These are phyloP conservation scores for Coemansia sp. DNA, from an alignment of 192 early-diverging fungal species.

Conservation along the genomic window DNA sequence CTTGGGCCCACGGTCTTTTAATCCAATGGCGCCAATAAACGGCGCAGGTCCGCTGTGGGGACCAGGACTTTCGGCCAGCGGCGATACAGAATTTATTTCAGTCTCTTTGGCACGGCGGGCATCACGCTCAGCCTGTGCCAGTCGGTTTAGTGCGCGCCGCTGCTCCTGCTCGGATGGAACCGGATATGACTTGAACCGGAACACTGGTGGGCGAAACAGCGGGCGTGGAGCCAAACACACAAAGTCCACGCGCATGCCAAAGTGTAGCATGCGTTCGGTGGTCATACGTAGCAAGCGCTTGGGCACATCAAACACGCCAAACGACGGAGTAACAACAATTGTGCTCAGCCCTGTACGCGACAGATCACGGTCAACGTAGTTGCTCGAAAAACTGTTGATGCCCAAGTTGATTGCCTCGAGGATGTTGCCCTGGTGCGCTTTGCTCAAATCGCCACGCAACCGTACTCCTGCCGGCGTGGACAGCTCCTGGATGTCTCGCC, in stretches of 20 bases:
- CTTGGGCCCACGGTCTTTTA: slow-evolving; percentile 39
- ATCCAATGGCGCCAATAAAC: not conserved
- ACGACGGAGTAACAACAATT: slow-evolving; percentile 84
- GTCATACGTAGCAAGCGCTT: slow-evolving; percentile 86
- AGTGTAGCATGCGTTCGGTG: slow-evolving; percentile 90
- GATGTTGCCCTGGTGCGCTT: slow-evolving; percentile 89
- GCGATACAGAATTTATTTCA: slow-evolving; percentile 34
- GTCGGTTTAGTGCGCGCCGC: slow-evolving; percentile 16
- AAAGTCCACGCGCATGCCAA: slow-evolving; percentile 87
- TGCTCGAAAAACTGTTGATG: slow-evolving; percentile 90
- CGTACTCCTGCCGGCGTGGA: slow-evolving; percentile 28
- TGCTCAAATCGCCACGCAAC: slow-evolving; percentile 75
- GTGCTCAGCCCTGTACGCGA: slow-evolving; percentile 86
- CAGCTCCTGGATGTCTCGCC: slow-evolving; percentile 52
- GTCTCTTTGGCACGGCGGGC: slow-evolving; percentile 20
- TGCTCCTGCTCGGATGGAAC: slow-evolving; percentile 49
- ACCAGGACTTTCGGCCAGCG: slow-evolving; percentile 33
- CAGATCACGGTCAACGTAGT: slow-evolving; percentile 94
- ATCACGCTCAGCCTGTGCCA: slow-evolving; percentile 8
- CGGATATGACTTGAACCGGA: slow-evolving; percentile 66
- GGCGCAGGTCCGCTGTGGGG: slow-evolving; percentile 2
- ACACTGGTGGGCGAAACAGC: slow-evolving; percentile 84
- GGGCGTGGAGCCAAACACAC: slow-evolving; percentile 88
- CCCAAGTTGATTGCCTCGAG: slow-evolving; percentile 96
- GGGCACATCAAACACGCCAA: slow-evolving; percentile 86